Evolutionary conservation across 352 stramenopile species (phyloP).

Genomic region (Pythium sukuiense): DNA sequence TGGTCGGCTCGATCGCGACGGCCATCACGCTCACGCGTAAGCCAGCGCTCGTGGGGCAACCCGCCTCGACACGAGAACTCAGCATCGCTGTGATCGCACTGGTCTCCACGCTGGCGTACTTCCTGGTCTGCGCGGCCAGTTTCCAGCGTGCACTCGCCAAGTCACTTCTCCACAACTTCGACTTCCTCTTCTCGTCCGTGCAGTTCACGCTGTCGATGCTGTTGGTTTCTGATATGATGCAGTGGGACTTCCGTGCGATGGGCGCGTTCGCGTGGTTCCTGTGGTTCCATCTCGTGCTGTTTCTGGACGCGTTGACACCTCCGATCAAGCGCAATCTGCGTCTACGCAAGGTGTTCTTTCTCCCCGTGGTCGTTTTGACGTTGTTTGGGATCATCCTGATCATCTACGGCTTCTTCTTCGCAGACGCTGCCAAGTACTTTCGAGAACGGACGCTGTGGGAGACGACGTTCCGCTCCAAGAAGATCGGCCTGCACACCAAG

Average conservation of each 20-base stretch:
- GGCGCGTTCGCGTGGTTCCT: slow-evolving; percentile 29
- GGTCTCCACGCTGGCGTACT: not conserved
- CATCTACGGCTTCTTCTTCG: slow-evolving; percentile 36
- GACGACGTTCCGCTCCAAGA: slow-evolving; percentile 23
- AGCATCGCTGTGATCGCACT: not conserved
- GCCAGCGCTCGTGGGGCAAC: not conserved
- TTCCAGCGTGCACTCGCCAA: not conserved
- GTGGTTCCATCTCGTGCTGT: slow-evolving; percentile 36
- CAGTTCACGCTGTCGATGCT: slow-evolving; percentile 25
- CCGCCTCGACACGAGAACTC: not conserved
- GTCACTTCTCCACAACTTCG: slow-evolving; percentile 1
- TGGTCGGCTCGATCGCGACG: not conserved
- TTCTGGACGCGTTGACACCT: slow-evolving; percentile 35
- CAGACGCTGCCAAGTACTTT: slow-evolving; percentile 26
- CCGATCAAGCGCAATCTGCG: slow-evolving; percentile 18
- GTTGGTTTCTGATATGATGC: slow-evolving; percentile 29
- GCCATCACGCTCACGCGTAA: not conserved
- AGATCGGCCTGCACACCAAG: slow-evolving; percentile 36
- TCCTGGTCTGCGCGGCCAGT: not conserved
- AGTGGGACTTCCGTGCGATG: slow-evolving; percentile 31
- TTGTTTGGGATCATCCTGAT: slow-evolving; percentile 27
- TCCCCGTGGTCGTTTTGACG: slow-evolving; percentile 25
- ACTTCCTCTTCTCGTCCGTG: not conserved
- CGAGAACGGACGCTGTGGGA: slow-evolving; percentile 31
- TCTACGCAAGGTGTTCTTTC: slow-evolving; percentile 28